Conservation (phyloP, 108 stramenopile genomes). For the Mediolabrus comicus region DNA sequence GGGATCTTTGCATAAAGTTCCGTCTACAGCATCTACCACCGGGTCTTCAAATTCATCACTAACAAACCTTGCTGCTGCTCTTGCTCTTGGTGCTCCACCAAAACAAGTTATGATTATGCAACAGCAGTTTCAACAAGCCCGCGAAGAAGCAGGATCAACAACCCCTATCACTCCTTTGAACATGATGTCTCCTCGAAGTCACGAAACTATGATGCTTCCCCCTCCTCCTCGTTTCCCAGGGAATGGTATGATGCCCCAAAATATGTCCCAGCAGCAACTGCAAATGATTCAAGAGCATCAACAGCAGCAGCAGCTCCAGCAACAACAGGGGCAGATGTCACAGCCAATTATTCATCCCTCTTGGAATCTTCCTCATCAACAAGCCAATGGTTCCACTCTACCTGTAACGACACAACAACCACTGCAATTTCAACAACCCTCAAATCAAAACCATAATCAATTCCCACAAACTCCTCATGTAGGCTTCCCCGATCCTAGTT, state of each 20-base stretch:
- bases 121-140: constrained; percentile 29
- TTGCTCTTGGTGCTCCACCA: constrained; percentile 52
- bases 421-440: constrained; percentile 12
- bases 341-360: constrained; percentile 5
- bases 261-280: neutral
- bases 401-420: neutral
- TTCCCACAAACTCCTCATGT: constrained; percentile 3
- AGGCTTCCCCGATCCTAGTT: constrained; percentile 17
- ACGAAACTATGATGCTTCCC: constrained; percentile 80
- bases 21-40: constrained; percentile 27
- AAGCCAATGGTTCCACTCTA: neutral
- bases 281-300: constrained; percentile 20
- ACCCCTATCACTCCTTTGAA: constrained; percentile 77
- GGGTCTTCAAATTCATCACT: constrained; percentile 48
- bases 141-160: constrained; percentile 10
- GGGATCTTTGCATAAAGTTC: constrained; percentile 36
- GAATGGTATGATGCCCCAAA: constrained; percentile 2
- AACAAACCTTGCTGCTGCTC: constrained; percentile 47
- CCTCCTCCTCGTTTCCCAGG: constrained; percentile 50
- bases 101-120: constrained; percentile 39
- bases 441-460: constrained; percentile 9
- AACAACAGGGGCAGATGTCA: constrained; percentile 7
- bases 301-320: constrained; percentile 21
- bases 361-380: neutral
- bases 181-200: constrained; percentile 47